Conservation (phyloP, 371 early-diverging fungal species). For the Smittium culicis region DNA sequence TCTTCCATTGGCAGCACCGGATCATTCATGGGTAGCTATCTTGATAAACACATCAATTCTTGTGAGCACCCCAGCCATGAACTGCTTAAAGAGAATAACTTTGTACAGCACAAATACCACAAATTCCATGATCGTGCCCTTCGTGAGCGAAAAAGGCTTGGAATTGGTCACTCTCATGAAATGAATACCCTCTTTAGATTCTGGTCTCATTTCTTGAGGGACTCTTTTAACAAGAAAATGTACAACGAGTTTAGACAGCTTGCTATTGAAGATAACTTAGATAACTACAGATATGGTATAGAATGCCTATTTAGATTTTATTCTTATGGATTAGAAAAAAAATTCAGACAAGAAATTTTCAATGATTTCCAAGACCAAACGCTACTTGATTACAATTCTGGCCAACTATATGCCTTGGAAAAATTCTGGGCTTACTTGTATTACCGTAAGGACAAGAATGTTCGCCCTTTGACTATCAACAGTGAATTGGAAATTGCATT, state of each 20-base stretch:
- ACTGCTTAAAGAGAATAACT: constrained; percentile 84
- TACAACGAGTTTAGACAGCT: constrained; percentile 80
- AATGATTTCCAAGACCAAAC: constrained; percentile 78
- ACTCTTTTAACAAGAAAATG: constrained; percentile 85
- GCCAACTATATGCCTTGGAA: constrained; percentile 77
- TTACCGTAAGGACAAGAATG: constrained; percentile 75
- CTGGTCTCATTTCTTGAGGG: constrained; percentile 95
- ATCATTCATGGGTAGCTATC: constrained; percentile 13
- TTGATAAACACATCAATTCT: constrained; percentile 22
- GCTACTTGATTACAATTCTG: constrained; percentile 53
- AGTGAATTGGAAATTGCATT: constrained; percentile 46
- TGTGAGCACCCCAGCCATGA: constrained; percentile 93
- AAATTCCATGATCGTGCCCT: constrained; percentile 90
- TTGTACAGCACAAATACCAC: constrained; percentile 88
- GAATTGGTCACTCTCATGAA: constrained; percentile 86
- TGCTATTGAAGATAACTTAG: constrained; percentile 81
- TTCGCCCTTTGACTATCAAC: constrained; percentile 43
- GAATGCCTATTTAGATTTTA: constrained; percentile 95
- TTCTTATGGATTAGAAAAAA: constrained; percentile 85
- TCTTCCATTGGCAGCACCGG: constrained; percentile 11
- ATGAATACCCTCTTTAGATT: constrained; percentile 96
- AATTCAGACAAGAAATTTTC: constrained; percentile 71
- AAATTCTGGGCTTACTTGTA: constrained; percentile 92
- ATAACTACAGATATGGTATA: constrained; percentile 83
- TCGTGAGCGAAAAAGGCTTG: constrained; percentile 80